A percentile compares a stretch with the other conserved stretches of the same genome.
Evolutionary conservation across 179 eudicot species (phyloP).

Genomic region (Sideroxylon spinosum): DNA sequence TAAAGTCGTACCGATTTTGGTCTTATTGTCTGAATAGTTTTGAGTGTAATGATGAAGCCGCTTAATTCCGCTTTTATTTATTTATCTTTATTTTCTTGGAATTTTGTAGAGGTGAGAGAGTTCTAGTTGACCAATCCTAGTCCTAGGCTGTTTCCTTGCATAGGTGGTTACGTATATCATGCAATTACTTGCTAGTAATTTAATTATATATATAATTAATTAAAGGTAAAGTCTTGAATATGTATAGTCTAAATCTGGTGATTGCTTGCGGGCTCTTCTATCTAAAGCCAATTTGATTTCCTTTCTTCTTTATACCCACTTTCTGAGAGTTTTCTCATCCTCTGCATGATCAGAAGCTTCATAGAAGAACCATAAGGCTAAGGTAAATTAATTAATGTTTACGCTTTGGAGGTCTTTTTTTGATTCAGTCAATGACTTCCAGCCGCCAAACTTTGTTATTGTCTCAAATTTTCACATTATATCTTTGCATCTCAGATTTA

Average conservation of each 20-base stretch:
- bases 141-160: background rate
- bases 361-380: background rate
- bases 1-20: background rate
- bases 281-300: background rate
- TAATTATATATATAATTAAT: background rate
- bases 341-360: background rate
- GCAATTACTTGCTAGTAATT: too few species aligned
- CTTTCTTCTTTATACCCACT: background rate
- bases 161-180: background rate
- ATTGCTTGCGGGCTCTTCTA: background rate
- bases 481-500: background rate
- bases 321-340: background rate
- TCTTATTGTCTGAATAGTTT: background rate
- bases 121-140: constrained; percentile 3
- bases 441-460: constrained; percentile 1
- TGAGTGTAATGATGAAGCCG: background rate
- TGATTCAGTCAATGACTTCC: constrained; percentile 12
- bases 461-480: background rate
- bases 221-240: background rate
- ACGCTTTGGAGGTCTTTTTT: background rate
- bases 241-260: too few species aligned
- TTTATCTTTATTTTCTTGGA: background rate
- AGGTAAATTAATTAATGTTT: background rate
- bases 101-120: background rate
- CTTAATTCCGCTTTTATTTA: background rate